Evolutionary conservation across 2,329 filamentous ascomycete species (phyloP).

Genomic region (Penicillium sp.): DNA sequence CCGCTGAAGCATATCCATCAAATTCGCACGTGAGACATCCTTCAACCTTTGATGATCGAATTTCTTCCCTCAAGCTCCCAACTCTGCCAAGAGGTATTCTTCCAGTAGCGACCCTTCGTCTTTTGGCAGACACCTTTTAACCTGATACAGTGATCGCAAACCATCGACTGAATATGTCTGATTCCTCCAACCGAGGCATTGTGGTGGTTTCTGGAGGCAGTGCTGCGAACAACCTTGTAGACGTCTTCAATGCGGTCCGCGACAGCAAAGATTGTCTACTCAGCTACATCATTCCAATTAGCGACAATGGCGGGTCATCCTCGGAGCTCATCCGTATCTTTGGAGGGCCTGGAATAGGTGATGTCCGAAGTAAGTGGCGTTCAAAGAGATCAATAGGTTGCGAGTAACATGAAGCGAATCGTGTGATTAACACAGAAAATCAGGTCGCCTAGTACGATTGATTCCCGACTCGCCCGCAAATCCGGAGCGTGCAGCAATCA

Average conservation of each 20-base stretch:
- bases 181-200: constrained; percentile 48
- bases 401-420: neutral
- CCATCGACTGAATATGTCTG: constrained; percentile 3
- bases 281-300: constrained; percentile 88
- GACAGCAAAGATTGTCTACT: constrained; percentile 61
- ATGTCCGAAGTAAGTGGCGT: constrained; percentile 59
- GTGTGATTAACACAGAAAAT: constrained; percentile 2
- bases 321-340: constrained; percentile 92
- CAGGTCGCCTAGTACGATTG: constrained; percentile 80
- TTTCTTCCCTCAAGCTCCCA: too few relatives aligned
- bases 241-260: constrained; percentile 68
- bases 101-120: too few relatives aligned
- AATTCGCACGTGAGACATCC: neutral
- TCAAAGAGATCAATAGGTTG: too few relatives aligned
- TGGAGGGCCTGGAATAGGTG: constrained; percentile 80
- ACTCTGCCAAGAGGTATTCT: too few relatives aligned
- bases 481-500: constrained; percentile 67
- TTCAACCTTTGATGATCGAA: neutral
- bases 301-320: constrained; percentile 90
- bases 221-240: constrained; percentile 89
- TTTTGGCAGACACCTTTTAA: neutral
- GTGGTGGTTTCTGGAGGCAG: constrained; percentile 89
- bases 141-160: neutral
- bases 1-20: neutral
- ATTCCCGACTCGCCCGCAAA: constrained; percentile 63